Evolutionary conservation across 2,329 filamentous ascomycete genomes (phyloP).

Genomic region (Ophiostoma triangulosporum): DNA sequence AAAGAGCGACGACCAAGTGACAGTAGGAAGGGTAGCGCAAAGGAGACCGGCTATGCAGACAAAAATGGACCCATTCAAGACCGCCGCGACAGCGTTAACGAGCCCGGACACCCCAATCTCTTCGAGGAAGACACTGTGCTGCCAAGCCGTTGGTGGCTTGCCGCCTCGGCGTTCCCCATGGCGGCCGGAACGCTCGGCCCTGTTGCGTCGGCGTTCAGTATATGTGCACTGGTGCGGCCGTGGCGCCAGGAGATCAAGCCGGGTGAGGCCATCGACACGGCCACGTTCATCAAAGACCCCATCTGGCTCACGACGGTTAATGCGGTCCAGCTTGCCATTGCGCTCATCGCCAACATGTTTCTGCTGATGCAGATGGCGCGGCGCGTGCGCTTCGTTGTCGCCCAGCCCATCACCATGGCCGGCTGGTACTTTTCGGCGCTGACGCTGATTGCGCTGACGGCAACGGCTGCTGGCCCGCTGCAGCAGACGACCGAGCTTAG

Average conservation of each 20-base stretch:
- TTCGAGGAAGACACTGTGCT: background rate
- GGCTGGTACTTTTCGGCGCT: slow-evolving; percentile 59
- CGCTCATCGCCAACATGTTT: slow-evolving; percentile 66
- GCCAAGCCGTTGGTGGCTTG: slow-evolving; percentile 47
- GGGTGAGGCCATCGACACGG: slow-evolving; percentile 32
- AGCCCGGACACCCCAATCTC: background rate
- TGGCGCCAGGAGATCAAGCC: slow-evolving; percentile 53
- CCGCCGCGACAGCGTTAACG: background rate
- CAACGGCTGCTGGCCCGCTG: slow-evolving; percentile 50
- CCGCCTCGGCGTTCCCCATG: slow-evolving; percentile 56
- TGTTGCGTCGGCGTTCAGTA: slow-evolving; percentile 75
- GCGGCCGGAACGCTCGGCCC: slow-evolving; percentile 75
- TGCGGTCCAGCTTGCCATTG: slow-evolving; percentile 60
- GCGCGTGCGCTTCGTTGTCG: slow-evolving; percentile 64
- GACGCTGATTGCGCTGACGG: slow-evolving; percentile 51
- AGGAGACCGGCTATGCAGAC: background rate
- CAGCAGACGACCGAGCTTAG: slow-evolving; percentile 12
- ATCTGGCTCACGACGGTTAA: slow-evolving; percentile 61
- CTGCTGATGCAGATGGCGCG: slow-evolving; percentile 79
- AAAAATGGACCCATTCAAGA: background rate
- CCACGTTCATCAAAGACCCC: slow-evolving; percentile 49
- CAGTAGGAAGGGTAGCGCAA: background rate
- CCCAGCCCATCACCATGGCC: slow-evolving; percentile 70
- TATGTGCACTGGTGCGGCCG: slow-evolving; percentile 67
- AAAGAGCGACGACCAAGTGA: background rate